Conservation (phyloP, 2,329 filamentous ascomycete species). For the Botrytis medusae region DNA sequence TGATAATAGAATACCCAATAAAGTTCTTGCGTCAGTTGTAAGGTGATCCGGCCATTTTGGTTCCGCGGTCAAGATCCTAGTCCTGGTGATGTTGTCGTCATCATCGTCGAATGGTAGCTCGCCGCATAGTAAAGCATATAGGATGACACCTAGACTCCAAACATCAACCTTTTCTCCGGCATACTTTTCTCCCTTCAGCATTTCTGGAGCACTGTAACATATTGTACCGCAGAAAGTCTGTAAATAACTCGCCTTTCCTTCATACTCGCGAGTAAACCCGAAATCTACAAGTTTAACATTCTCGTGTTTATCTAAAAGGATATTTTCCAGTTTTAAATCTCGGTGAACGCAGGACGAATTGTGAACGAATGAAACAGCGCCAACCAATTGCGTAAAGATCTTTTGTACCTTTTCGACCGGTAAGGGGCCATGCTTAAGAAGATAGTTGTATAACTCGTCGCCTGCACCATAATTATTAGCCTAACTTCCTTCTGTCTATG, state of each 20-base stretch:
- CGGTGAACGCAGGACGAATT: slow-evolving; percentile 93
- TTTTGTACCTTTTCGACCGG: slow-evolving; percentile 85
- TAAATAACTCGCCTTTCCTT: slow-evolving; percentile 88
- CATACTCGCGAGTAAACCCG: slow-evolving; percentile 96
- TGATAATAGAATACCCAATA: slow-evolving; percentile 80
- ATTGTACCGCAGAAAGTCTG: slow-evolving; percentile 98
- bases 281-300: slow-evolving; percentile 98
- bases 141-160: slow-evolving; percentile 84
- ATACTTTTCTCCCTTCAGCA: slow-evolving; percentile 98
- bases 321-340: slow-evolving; percentile 95
- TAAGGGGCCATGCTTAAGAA: slow-evolving; percentile 82
- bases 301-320: slow-evolving; percentile 91
- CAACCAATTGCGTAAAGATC: slow-evolving; percentile 93
- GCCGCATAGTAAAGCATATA: slow-evolving; percentile 78
- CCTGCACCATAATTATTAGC: slow-evolving; percentile 53
- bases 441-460: slow-evolving; percentile 95
- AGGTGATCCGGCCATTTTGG: slow-evolving; percentile 82
- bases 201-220: slow-evolving; percentile 96
- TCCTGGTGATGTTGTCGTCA: slow-evolving; percentile 83
- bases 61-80: slow-evolving; percentile 80
- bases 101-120: slow-evolving; percentile 96
- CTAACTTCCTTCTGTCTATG: slow-evolving; percentile 3
- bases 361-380: slow-evolving; percentile 93
- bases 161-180: slow-evolving; percentile 97
- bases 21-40: slow-evolving; percentile 70